These are phyloP conservation scores for Penicillium sp. DNA, from an alignment of 2,329 filamentous ascomycete genomes.

Conservation along the genomic window DNA sequence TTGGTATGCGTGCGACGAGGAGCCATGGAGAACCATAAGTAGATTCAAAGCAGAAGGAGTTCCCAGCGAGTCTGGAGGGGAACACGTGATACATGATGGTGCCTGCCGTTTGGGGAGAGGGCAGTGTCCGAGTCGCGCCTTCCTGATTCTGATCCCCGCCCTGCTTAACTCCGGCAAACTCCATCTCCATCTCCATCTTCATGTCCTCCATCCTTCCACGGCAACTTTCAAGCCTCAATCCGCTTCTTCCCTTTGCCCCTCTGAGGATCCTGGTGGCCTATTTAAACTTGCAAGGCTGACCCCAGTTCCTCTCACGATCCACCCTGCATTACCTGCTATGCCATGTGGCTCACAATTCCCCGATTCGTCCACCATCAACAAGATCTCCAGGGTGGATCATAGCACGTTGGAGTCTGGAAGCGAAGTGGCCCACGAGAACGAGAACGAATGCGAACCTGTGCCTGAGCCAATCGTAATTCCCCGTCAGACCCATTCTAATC, in stretches of 20 bases:
- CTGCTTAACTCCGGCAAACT: neutral
- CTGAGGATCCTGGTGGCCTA: neutral
- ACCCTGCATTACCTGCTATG: neutral
- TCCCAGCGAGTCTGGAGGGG: slow-evolving; percentile 11
- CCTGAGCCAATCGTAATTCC: slow-evolving; percentile 9
- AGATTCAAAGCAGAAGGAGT: too few relatives aligned
- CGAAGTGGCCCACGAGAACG: slow-evolving; percentile 30
- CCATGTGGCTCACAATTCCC: slow-evolving; percentile 4
- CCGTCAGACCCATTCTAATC: neutral
- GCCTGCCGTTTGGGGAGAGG: neutral
- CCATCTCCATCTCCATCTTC: too few relatives aligned
- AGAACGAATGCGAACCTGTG: slow-evolving; percentile 20
- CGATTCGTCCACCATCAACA: slow-evolving; percentile 2
- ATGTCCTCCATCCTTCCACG: too few relatives aligned
- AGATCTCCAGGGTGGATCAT: slow-evolving; percentile 18
- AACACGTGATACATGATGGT: neutral
- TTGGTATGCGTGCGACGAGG: slow-evolving; percentile 48
- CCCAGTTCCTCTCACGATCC: neutral
- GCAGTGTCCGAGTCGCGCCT: neutral
- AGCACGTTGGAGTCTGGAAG: slow-evolving; percentile 9
- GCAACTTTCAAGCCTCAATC: neutral
- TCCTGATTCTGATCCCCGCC: neutral
- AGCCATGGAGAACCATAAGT: slow-evolving; percentile 31
- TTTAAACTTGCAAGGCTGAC: neutral
- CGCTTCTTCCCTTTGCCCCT: neutral